Evolutionary conservation across 805 yeast species (phyloP), one percentile per base, ranked within the genome.

Genomic region (Helenozyma baotianmanensis): DNA sequence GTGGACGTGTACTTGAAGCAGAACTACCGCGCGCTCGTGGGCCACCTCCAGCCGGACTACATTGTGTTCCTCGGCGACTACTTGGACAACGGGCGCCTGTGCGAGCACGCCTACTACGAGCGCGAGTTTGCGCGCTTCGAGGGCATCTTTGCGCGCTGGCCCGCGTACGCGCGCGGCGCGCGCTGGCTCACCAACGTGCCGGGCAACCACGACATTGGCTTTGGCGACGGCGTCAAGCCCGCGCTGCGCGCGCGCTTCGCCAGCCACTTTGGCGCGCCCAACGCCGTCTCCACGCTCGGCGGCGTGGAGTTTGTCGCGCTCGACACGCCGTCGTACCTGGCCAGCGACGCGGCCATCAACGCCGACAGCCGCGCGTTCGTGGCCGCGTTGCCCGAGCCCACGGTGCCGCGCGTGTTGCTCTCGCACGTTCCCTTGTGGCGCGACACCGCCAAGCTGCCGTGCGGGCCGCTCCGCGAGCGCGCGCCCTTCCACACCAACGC

Each of bases 1-100:
- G 70, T 57, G 11, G 72, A 66, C 35, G 42, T 46, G 10, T 64
- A 64, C 39, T 29, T 66, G 25, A 53, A 60, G 38, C 58, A 60
- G 29, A 65, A 64, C 47, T 66, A 64, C 43, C 47, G 48, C 34
- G 51, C 61, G 5, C 32, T 66, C n/a, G 47, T 62, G 19, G 32
- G 40, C 2, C 51, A 48, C 19, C 47, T 64, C 29, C 36, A 47
- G 27, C 71, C 72, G 2, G 59, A 64, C 30, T 58, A 57, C 37
- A 44, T 65, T 19, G 48, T 64, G 33, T 66, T 65, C 40, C 43
- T 66, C 37, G 72, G 72, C 8, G 72, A 66, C 39, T 62, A 58
- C 31, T 44, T 65, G 27, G 72, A 66, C 39, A 65, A 66, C 38
- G 72, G 68, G 9, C 47, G 72, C 18, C 57, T 54, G 29, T 40